Evolutionary conservation across 371 early-diverging fungal genomes (phyloP), one percentile per base, ranked within the genome.

Genomic region (Haplosporangium sp.): DNA sequence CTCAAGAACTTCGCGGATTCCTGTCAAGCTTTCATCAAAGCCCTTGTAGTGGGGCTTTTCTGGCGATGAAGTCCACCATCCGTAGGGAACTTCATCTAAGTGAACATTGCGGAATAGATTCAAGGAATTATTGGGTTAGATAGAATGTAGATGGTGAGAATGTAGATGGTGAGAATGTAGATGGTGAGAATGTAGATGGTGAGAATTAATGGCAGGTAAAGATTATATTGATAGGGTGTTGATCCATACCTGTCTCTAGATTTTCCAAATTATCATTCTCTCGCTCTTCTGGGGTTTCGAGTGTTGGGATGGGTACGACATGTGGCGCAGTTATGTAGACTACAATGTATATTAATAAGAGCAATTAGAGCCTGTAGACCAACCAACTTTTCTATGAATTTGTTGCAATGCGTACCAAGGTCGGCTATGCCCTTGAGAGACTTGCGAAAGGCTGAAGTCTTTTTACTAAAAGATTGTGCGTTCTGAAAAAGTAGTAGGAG

Each of bases 241-340:
- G 17, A 13, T 39, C 17, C 47, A 39, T 85, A 89, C 88, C 90
- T 81, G 72, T 72, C 40, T 84, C 87, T 44, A 84, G 76, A 3
- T 86, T 85, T 64, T 84, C 81, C 27, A 86, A 84, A 53, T 87
- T 81, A 5, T 84, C 88, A 13, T 86, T 84, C 48, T 82, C 85
- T 44, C 90, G 82, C 20, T 87, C 85, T 42, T 86, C 87, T 44
- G 87, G 87, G 3, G 88, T 86, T 1, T 82, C 76, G 52, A 86
- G 81, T 44, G 85, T 86, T n/a, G 88, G 88, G 62, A 90, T 89
- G 2, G 85, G 76, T 4, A 85, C 87, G 47, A 86, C 59, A 69
- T 92, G 92, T 47, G 92, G 93, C 1, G 90, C 92, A 52, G 88
- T 88, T 17, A 90, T 81, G 67, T 91, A 92, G 2, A 91, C 92